These are phyloP conservation scores for Trametes punicea DNA, from an alignment of 768 basidiomycete genomes.

Conservation along the genomic window DNA sequence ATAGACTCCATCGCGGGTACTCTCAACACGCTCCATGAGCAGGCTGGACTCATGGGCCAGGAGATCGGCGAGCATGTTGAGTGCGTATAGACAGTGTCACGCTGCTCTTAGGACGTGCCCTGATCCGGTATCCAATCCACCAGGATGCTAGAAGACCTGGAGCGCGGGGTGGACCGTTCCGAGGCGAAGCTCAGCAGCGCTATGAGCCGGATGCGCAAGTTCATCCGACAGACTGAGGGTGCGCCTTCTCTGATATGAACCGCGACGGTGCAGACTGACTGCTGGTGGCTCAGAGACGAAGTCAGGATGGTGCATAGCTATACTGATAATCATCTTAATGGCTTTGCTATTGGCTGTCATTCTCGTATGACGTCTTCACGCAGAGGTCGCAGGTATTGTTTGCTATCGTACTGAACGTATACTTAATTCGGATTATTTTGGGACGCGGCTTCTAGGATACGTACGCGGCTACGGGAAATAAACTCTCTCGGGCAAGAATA, in stretches of 20 bases:
- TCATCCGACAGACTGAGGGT: conserved; percentile 85
- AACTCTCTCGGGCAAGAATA: neutral
- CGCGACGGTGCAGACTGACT: neutral
- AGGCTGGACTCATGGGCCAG: conserved; percentile 91
- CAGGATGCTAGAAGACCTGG: conserved; percentile 84
- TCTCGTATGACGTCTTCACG: conserved; percentile 46
- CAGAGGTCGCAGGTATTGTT: neutral
- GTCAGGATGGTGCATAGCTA: conserved; percentile 86
- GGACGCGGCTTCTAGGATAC: neutral
- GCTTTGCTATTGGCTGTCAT: conserved; percentile 79
- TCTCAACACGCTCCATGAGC: conserved; percentile 76
- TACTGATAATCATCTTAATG: conserved; percentile 77
- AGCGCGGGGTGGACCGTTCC: conserved; percentile 74
- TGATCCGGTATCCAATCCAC: neutral
- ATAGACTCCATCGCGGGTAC: conserved; percentile 88
- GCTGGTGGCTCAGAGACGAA: conserved; percentile 67
- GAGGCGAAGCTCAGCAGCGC: conserved; percentile 62
- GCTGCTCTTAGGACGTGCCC: neutral
- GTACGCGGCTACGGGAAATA: neutral
- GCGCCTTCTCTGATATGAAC: conserved; percentile 15
- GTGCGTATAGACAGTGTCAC: conserved; percentile 41
- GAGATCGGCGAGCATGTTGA: conserved; percentile 92
- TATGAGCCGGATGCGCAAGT: conserved; percentile 70
- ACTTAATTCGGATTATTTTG: neutral
- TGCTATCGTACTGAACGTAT: conserved; percentile 7